phyloP scores from a whole-genome alignment of 331 rosid species.

The Acacia pycnantha region DNA sequence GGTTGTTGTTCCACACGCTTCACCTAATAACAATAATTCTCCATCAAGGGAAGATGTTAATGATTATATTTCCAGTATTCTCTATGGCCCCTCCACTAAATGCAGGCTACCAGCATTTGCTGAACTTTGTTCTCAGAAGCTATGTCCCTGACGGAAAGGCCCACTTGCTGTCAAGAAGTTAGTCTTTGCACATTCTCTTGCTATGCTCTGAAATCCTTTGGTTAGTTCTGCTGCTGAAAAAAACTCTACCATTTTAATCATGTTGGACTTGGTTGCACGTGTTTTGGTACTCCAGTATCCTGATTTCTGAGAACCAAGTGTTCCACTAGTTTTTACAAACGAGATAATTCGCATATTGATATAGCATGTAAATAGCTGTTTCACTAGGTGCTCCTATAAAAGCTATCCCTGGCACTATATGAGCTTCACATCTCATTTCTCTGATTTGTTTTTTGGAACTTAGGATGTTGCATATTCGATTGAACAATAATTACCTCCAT shows the following conservation, averaged over 20 bases:
- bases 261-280: slow-evolving; percentile 2
- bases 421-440: neutral
- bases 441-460: neutral
- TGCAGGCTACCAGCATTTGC: slow-evolving; percentile 49
- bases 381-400: too few species aligned
- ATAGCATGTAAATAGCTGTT: neutral
- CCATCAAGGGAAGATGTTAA: slow-evolving; percentile 49
- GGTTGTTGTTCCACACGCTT: slow-evolving; percentile 36
- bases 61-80: slow-evolving; percentile 31
- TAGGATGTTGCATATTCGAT: slow-evolving; percentile 3
- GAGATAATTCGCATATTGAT: neutral
- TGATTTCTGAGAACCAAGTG: neutral
- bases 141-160: slow-evolving; percentile 1
- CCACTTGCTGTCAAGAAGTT: slow-evolving; percentile 26
- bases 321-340: neutral
- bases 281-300: neutral
- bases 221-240: slow-evolving; percentile 12
- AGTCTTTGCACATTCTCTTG: neutral
- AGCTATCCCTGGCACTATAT: neutral
- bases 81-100: slow-evolving; percentile 25
- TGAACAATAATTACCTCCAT: neutral
- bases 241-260: neutral
- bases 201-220: slow-evolving; percentile 7
- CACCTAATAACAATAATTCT: slow-evolving; percentile 20
- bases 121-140: slow-evolving; percentile 32